A percentile compares a stretch with the other conserved stretches of the same genome.
Evolutionary conservation across 225 moss, liverwort and hornwort species (phyloP).

Genomic region (Antitrichia curtipendula): DNA sequence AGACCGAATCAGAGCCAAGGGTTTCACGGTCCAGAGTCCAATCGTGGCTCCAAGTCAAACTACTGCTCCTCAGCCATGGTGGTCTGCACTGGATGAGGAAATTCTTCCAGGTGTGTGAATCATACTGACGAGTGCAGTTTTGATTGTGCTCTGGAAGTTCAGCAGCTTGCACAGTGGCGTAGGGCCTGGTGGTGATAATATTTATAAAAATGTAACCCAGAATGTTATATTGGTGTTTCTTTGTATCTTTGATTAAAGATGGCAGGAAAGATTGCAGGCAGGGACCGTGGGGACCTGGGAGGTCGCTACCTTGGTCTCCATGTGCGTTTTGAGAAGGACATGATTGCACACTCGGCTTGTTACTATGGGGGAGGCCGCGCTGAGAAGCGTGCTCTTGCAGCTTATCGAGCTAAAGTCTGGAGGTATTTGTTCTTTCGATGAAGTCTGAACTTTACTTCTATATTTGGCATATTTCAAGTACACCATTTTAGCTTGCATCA

Average conservation of each 20-base stretch:
- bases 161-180: background rate
- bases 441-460: background rate
- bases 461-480: background rate
- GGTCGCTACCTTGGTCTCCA: slow-evolving; percentile 51
- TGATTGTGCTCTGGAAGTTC: background rate
- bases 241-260: background rate
- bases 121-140: background rate
- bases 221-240: background rate
- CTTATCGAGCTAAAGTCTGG: slow-evolving; percentile 43
- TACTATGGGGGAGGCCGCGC: slow-evolving; percentile 55
- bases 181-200: background rate
- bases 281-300: background rate
- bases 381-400: slow-evolving; percentile 49
- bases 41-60: slow-evolving; percentile 2
- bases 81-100: slow-evolving; percentile 19
- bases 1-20: slow-evolving; percentile 35
- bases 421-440: background rate
- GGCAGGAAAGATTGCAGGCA: slow-evolving; percentile 9
- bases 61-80: slow-evolving; percentile 27
- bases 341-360: slow-evolving; percentile 61
- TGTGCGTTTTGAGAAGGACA: slow-evolving; percentile 64
- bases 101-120: background rate
- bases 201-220: background rate
- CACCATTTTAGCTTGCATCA: background rate
- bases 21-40: slow-evolving; percentile 8